A percentile compares a stretch with the other conserved stretches of the same genome.
Evolutionary conservation across 352 stramenopile genomes (phyloP).

Genomic region (Globisporangium orthogonon): DNA sequence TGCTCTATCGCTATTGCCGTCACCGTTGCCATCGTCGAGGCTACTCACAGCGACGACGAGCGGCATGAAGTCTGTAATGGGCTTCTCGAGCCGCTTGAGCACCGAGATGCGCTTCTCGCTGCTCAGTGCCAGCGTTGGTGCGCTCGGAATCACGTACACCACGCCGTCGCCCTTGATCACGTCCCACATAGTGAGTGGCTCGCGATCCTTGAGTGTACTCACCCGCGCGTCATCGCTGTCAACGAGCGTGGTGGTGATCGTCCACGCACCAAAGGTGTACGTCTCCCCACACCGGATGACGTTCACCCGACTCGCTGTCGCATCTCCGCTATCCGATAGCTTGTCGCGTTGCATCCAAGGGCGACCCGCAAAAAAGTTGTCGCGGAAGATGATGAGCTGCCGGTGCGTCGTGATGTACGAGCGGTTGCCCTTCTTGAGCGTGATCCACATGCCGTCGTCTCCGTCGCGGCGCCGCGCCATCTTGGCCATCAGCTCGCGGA

Average conservation of each 20-base stretch:
- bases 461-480: conserved; percentile 34
- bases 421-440: conserved; percentile 80
- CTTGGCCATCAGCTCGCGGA: conserved; percentile 72
- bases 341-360: conserved; percentile 7
- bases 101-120: conserved; percentile 44
- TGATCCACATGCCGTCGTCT: conserved; percentile 64
- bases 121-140: conserved; percentile 45
- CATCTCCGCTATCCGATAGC: conserved; percentile 13
- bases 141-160: conserved; percentile 57
- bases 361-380: conserved; percentile 43
- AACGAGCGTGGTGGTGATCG: conserved; percentile 29
- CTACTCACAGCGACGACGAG: conserved; percentile 43
- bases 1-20: background rate
- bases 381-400: conserved; percentile 73
- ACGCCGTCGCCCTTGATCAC: conserved; percentile 40
- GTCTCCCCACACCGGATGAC: conserved; percentile 23
- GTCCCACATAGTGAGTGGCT: conserved; percentile 51
- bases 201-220: conserved; percentile 15
- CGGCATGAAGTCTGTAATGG: conserved; percentile 67
- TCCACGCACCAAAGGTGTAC: conserved; percentile 57
- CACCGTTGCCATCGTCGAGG: conserved; percentile 18
- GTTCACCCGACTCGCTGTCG: conserved; percentile 3
- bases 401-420: conserved; percentile 63
- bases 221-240: conserved; percentile 19
- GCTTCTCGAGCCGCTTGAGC: conserved; percentile 61